Base-by-base conservation (phyloP, 345 rosid genomes). In the Passiflora organensis region DNA sequence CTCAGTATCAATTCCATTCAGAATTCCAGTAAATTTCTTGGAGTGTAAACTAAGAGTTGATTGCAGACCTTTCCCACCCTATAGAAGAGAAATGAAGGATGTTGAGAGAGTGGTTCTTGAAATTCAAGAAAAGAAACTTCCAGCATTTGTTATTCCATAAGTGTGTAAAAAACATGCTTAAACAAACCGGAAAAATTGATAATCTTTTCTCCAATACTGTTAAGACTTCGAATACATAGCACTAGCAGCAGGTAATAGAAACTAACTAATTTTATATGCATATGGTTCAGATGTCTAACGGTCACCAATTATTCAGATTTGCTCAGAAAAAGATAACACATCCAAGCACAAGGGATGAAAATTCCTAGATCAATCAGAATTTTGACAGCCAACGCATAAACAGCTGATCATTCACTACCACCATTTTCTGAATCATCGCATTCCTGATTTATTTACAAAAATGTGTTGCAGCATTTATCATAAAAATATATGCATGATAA, bases 61-160 rank as follows among this genome's bases (percentile, higher is more conserved):
- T 65, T 88, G 93, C 43, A 93, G 95, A 68, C 99, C 96, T 59
- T 53, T 78, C 56, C 99, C 99, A 64, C 96, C 95, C 96, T 91
- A 71, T 65, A 14, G 46, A 70, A 43, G 11, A 64, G 6, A 58
- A 55, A 54, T 23, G 20, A 46, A 15, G 48, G 21, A 15, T 38
- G 17, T 39, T 25, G 1, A 49, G 23, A 64, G 25, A 51, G 32
- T 55, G 19, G 9, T 36, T 28, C 21, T 20, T 39, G 38, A 8
- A 28, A 3, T 28, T 28, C 34, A 28, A 8, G n/a, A n/a, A 28
- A 28, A 8, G 34, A 28, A 28, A 28, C 34, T 28, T 28, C 34
- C 34, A 28, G 34, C n/a, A 28, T 28, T 28, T n/a, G n/a, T n/a
- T 2, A 28, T 28, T 3, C 34, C 34, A 3, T 8, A 28, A 8